phyloP scores from a whole-genome alignment of 148 eudicot genomes.

The Oxyria digyna region DNA sequence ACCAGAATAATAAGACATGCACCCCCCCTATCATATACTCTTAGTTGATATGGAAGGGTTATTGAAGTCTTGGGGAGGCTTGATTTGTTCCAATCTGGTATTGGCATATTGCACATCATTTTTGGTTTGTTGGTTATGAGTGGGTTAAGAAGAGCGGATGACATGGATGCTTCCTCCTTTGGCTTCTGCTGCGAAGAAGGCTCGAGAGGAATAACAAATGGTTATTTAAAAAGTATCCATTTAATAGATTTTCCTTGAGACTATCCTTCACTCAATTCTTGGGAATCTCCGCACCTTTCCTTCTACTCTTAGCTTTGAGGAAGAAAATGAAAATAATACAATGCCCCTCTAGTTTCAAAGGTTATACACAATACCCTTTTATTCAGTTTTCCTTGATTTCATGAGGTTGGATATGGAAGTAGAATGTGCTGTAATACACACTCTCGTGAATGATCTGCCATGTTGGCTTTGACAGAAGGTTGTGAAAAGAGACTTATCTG shows the following conservation, averaged over 20 bases:
- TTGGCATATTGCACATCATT: neutral
- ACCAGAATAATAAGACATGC: neutral
- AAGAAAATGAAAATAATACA: neutral
- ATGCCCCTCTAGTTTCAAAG: neutral
- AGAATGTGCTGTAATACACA: neutral
- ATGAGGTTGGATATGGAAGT: neutral
- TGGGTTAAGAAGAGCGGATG: neutral
- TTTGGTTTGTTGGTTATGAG: neutral
- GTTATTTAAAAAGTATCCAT: neutral
- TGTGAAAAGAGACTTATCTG: neutral
- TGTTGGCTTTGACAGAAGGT: neutral
- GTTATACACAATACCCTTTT: neutral
- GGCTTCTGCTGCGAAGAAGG: neutral
- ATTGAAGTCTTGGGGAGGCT: neutral
- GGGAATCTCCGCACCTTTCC: neutral
- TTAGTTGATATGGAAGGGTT: neutral
- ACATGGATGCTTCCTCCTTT: neutral
- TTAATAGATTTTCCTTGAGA: neutral
- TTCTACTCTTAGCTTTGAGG: neutral
- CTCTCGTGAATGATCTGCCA: neutral
- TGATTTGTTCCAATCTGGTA: neutral
- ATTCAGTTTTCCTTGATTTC: neutral
- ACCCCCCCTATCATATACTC: neutral
- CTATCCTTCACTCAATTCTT: neutral
- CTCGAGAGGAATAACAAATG: neutral